A percentile compares a stretch with the other conserved stretches of the same genome.
phyloP scores from a whole-genome alignment of 1,284 basidiomycete species.

The Ustilago sp. region DNA sequence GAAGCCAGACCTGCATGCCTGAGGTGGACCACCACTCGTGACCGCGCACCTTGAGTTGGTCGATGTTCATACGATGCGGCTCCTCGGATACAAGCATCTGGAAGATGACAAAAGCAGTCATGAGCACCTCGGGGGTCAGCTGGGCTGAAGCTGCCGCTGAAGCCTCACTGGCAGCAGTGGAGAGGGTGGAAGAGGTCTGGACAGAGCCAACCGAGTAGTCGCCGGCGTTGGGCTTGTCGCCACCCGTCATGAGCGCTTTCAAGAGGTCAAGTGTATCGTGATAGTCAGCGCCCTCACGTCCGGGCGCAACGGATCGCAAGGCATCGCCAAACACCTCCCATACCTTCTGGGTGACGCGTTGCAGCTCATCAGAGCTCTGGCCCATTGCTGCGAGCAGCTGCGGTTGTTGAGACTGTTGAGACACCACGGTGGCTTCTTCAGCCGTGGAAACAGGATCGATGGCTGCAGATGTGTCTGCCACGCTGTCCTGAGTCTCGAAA shows the following conservation, averaged over 20 bases:
- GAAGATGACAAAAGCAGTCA: conserved; percentile 61
- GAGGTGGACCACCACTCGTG: conserved; percentile 58
- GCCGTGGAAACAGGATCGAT: conserved; percentile 13
- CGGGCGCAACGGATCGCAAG: conserved; percentile 55
- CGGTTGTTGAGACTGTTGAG: conserved; percentile 7
- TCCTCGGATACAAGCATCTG: conserved; percentile 53
- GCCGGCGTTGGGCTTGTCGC: conserved; percentile 23
- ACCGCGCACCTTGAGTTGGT: conserved; percentile 52
- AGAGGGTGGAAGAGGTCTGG: conserved; percentile 37
- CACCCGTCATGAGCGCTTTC: conserved; percentile 45
- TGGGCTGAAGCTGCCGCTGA: conserved; percentile 31
- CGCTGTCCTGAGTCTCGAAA: not conserved
- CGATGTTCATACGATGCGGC: conserved; percentile 57
- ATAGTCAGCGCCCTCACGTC: conserved; percentile 51
- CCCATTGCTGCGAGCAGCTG: conserved; percentile 24
- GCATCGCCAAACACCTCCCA: conserved; percentile 63
- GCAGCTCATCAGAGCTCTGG: conserved; percentile 56
- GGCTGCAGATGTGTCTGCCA: conserved; percentile 37
- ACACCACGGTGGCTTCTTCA: not conserved
- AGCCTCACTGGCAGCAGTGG: conserved; percentile 31
- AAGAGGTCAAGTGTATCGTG: conserved; percentile 54
- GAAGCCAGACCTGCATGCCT: conserved; percentile 48
- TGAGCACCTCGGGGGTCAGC: conserved; percentile 47
- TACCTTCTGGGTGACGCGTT: conserved; percentile 55
- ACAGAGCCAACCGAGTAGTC: conserved; percentile 52